These are phyloP conservation scores for Paspalum vaginatum DNA, from an alignment of 176 grass and related monocot species.

Conservation along the genomic window DNA sequence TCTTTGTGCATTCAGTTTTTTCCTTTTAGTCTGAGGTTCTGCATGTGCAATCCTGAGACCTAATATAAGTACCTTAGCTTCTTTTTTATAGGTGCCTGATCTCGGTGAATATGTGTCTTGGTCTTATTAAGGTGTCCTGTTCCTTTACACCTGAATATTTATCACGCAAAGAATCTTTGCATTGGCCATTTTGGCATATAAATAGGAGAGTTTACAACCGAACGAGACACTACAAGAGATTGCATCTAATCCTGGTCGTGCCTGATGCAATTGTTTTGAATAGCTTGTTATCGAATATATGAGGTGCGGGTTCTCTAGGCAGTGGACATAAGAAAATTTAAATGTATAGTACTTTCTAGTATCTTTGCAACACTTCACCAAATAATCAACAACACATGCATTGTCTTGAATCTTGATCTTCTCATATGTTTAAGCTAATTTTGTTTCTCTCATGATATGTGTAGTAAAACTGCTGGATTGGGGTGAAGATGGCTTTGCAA, in stretches of 20 bases:
- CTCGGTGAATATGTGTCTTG: neutral
- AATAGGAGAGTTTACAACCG: too few species aligned
- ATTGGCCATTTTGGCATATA: too few species aligned
- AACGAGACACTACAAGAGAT: too few species aligned
- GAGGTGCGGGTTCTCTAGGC: neutral
- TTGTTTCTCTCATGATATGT: slow-evolving; percentile 8
- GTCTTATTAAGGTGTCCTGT: neutral
- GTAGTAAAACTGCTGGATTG: slow-evolving; percentile 80
- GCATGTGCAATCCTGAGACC: neutral
- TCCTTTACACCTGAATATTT: neutral
- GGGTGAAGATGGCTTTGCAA: slow-evolving; percentile 66
- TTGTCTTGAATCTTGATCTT: neutral
- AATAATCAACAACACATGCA: neutral
- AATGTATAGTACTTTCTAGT: neutral
- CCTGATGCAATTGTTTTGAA: neutral
- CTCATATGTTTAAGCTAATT: neutral
- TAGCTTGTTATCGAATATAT: neutral
- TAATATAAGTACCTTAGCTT: neutral
- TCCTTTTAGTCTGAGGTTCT: neutral
- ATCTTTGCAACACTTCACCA: neutral
- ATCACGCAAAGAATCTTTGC: too few species aligned
- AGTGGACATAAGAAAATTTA: neutral
- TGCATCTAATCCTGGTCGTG: too few species aligned
- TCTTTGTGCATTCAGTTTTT: neutral
- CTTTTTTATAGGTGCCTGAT: neutral